Percentiles rank a stretch among this genome's conserved stretches.
Conservation (phyloP, 345 rosid genomes). For the Aegle marmelos region DNA sequence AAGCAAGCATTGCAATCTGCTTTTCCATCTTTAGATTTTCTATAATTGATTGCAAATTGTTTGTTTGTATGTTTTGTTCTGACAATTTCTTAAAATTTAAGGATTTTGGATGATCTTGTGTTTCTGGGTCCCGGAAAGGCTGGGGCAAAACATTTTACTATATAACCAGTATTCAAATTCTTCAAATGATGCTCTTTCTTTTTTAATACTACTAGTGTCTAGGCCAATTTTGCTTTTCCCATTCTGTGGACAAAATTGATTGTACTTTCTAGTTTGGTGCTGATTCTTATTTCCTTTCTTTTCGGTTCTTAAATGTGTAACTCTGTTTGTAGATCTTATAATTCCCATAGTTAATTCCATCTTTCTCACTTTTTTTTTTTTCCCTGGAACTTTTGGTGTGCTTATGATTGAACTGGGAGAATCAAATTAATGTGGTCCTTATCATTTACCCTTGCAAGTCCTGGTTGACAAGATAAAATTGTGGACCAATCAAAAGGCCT, state of each 20-base stretch:
- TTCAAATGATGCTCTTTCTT: not conserved
- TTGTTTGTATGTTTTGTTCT: not conserved
- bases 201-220: not conserved
- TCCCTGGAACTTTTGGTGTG: not conserved
- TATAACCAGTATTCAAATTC: not conserved
- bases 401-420: conserved; percentile 1
- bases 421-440: not conserved
- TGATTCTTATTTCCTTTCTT: not conserved
- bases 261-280: not conserved
- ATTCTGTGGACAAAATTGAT: not conserved
- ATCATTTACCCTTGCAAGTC: not conserved
- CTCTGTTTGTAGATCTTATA: not conserved
- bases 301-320: not conserved
- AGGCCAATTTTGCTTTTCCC: not conserved
- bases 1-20: not conserved
- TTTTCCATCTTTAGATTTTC: not conserved
- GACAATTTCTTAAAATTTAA: not conserved
- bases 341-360: too few species aligned
- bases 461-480: not conserved
- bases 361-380: not conserved
- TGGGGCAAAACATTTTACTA: not conserved
- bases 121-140: too few species aligned
- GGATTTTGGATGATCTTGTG: not conserved
- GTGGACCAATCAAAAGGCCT: not conserved
- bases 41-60: not conserved